A percentile compares a stretch with the other conserved stretches of the same genome.
phyloP scores from a whole-genome alignment of 2,329 filamentous ascomycete genomes.

The Penicillium sp. region DNA sequence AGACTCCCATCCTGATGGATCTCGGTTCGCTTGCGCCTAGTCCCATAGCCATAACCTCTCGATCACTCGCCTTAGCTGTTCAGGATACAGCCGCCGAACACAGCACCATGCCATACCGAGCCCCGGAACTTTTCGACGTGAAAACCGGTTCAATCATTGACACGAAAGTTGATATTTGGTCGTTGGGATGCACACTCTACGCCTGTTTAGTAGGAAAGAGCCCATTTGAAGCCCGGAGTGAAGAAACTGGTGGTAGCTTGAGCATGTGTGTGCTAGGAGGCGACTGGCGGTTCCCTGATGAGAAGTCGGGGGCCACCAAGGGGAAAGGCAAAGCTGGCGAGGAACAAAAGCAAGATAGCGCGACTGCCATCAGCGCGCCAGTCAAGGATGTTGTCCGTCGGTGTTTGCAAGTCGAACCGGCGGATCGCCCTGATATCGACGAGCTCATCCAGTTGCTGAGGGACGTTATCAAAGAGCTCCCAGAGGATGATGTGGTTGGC shows the following conservation, averaged over 20 bases:
- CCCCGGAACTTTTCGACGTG: conserved; percentile 96
- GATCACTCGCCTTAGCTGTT: conserved; percentile 86
- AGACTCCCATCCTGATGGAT: conserved; percentile 93
- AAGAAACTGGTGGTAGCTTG: conserved; percentile 92
- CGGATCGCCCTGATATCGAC: conserved; percentile 84
- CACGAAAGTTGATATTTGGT: conserved; percentile 98
- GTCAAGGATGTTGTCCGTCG: conserved; percentile 86
- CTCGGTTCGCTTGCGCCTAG: conserved; percentile 88
- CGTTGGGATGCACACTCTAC: conserved; percentile 94
- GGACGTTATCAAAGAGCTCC: conserved; percentile 68
- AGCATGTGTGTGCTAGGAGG: conserved; percentile 91
- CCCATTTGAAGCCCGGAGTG: conserved; percentile 92
- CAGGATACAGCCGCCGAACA: conserved; percentile 96
- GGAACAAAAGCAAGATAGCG: conserved; percentile 39
- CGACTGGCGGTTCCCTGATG: conserved; percentile 96
- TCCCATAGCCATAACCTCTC: conserved; percentile 85
- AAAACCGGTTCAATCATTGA: conserved; percentile 91
- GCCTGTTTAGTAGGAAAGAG: conserved; percentile 96
- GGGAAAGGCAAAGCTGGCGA: conserved; percentile 58
- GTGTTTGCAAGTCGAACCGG: conserved; percentile 85
- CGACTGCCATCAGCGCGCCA: conserved; percentile 72
- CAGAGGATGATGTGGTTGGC: conserved; percentile 60
- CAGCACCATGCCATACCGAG: conserved; percentile 97
- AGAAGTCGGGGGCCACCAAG: conserved; percentile 66
- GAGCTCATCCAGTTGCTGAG: conserved; percentile 82